Percentiles rank a stretch among this genome's conserved stretches.
These are phyloP conservation scores for Rhodotorula glutinis DNA, from an alignment of 1,284 basidiomycete species.

Conservation along the genomic window DNA sequence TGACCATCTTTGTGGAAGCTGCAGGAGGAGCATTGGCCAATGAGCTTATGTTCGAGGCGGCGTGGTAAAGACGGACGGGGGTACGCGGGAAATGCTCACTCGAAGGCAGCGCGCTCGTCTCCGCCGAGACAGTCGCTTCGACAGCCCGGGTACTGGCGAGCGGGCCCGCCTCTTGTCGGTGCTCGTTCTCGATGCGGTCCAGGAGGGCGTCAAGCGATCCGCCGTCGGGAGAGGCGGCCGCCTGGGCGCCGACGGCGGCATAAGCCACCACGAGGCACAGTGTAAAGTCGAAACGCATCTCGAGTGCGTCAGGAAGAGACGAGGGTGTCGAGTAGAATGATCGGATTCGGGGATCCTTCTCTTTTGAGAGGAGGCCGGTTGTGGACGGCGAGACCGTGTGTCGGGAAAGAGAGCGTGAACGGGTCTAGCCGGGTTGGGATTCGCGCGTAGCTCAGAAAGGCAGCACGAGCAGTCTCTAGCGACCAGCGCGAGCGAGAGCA, in stretches of 20 bases:
- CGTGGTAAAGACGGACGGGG: no score
- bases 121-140: no score
- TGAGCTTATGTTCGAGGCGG: not conserved
- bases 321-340: not conserved
- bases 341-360: no score
- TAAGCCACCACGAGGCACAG: constrained; percentile 3
- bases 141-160: no score
- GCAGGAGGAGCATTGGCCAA: not conserved
- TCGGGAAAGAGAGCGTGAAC: not conserved
- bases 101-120: no score
- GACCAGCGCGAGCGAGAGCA: constrained; percentile 8
- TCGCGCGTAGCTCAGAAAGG: no score
- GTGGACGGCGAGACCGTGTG: constrained; percentile 34
- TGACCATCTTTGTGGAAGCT: constrained; percentile 4
- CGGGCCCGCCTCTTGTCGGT: not conserved
- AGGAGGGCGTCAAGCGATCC: constrained; percentile 26
- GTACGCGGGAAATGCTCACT: no score
- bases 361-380: constrained; percentile 16
- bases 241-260: not conserved
- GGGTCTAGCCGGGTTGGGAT: no score
- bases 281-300: constrained; percentile 17
- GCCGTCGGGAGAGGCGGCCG: constrained; percentile 5
- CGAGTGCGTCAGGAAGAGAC: not conserved
- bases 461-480: not conserved
- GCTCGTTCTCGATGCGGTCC: constrained; percentile 21